These are phyloP conservation scores for Dictyostelium intermedium DNA, from an alignment of 78 protist genomes.

Conservation along the genomic window DNA sequence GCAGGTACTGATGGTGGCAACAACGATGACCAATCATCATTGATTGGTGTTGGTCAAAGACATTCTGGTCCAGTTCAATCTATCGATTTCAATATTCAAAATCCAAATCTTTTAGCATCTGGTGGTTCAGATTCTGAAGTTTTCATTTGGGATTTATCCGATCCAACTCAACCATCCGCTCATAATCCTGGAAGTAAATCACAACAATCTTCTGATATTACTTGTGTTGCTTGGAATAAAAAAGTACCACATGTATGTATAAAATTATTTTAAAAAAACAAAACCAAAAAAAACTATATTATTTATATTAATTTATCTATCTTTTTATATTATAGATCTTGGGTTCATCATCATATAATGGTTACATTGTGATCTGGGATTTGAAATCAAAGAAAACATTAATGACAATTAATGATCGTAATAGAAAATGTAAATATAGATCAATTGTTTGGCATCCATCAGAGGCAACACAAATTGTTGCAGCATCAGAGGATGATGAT, in stretches of 20 bases:
- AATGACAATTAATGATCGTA: slow-evolving; percentile 74
- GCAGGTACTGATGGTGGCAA: neutral
- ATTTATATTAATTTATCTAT: neutral
- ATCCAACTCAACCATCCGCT: slow-evolving; percentile 80
- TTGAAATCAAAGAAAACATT: slow-evolving; percentile 82
- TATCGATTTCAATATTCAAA: slow-evolving; percentile 82
- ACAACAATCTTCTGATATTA: slow-evolving; percentile 72
- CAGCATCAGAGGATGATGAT: slow-evolving; percentile 94
- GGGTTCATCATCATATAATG: slow-evolving; percentile 87
- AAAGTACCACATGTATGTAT: slow-evolving; percentile 86
- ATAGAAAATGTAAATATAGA: slow-evolving; percentile 31
- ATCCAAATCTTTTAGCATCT: slow-evolving; percentile 89
- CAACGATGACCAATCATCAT: slow-evolving; percentile 11
- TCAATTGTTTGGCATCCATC: slow-evolving; percentile 95
- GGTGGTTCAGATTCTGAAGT: slow-evolving; percentile 87
- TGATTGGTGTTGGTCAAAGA: slow-evolving; percentile 74
- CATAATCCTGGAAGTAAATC: slow-evolving; percentile 59
- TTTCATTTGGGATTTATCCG: slow-evolving; percentile 85
- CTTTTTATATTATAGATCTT: slow-evolving; percentile 65
- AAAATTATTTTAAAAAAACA: neutral
- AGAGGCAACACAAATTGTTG: slow-evolving; percentile 88
- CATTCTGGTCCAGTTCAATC: slow-evolving; percentile 88
- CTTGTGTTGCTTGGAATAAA: slow-evolving; percentile 94
- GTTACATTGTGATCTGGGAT: slow-evolving; percentile 91
- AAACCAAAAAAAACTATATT: neutral